Evolutionary conservation across 1,284 basidiomycete genomes (phyloP), one percentile per base, ranked within the genome.

Genomic region (Anthracocystis walkeri): DNA sequence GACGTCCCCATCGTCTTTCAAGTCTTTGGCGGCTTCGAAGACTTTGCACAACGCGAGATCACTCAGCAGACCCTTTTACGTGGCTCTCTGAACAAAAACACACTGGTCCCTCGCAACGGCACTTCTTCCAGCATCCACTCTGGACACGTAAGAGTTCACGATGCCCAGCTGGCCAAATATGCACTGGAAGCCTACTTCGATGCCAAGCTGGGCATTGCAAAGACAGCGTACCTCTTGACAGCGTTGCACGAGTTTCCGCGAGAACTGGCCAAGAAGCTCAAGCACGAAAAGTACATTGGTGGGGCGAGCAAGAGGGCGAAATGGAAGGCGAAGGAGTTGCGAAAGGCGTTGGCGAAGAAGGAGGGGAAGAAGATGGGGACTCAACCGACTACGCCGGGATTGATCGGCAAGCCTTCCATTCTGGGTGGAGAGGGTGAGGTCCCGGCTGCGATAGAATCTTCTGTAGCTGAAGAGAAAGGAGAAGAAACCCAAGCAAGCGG

Each of bases 1-100:
- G 33, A 60, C 21, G 63, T 58, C 1, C 64, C 67, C 18, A 49
- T 68, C 18, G 55, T 68, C 41, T 66, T 68, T 23, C 57, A 70
- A 25, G 59, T 70, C 14, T 66, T 66, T 59, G 64, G 79, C 20
- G 82, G 82, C 5, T 73, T 82, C 4, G 81, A 83, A 60, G 82
- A 83, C 53, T 80, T 79, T 49, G 77, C 73, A 0, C 78, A 76
- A 42, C 65, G 68, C n/a, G 81, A 84, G 23, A 56, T 82, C 14
- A 45, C 75, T 2, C 76, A 69, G 31, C 73, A 76, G 16, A 57
- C 79, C 14, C 51, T 67, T 0, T 20, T 42, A 2, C 62, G 58
- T 5, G 45, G 46, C 12, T 21, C 48, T 20, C 16, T 20, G 0
- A 16, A 25, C 16, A 29, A 46, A 1, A 14, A 20, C 1, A n/a